phyloP scores from a whole-genome alignment of 345 rosid genomes.

The Moricandia arvensis region DNA sequence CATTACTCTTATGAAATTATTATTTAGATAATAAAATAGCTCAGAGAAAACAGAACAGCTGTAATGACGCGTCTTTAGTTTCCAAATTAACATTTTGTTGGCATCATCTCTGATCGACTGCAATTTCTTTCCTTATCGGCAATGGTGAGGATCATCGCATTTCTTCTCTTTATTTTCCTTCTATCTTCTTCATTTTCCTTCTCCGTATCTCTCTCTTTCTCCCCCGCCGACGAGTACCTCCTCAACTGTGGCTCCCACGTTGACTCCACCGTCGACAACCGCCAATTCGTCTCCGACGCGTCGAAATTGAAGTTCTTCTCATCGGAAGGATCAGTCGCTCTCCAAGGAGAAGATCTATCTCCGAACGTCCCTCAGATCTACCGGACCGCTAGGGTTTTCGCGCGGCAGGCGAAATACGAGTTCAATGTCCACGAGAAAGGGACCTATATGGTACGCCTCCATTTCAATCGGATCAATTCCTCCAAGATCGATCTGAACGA shows the following conservation, averaged over 20 bases:
- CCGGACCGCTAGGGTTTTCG: slow-evolving; percentile 62
- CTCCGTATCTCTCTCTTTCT: slow-evolving; percentile 35
- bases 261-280: slow-evolving; percentile 54
- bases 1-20: background rate
- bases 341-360: slow-evolving; percentile 30
- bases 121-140: background rate
- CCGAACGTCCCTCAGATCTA: slow-evolving; percentile 48
- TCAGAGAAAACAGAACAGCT: slow-evolving; percentile 7
- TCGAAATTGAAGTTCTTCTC: slow-evolving; percentile 21
- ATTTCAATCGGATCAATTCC: slow-evolving; percentile 54
- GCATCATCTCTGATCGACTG: background rate
- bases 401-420: slow-evolving; percentile 55
- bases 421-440: slow-evolving; percentile 63
- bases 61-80: slow-evolving; percentile 27
- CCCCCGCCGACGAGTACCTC: slow-evolving; percentile 62
- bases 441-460: slow-evolving; percentile 73
- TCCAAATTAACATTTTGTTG: background rate
- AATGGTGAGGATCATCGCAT: slow-evolving; percentile 23
- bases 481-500: slow-evolving; percentile 38
- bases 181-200: slow-evolving; percentile 19
- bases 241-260: slow-evolving; percentile 64
- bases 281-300: slow-evolving; percentile 58
- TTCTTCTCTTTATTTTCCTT: slow-evolving; percentile 27
- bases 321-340: slow-evolving; percentile 39
- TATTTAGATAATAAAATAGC: background rate